phyloP scores from a whole-genome alignment of 305 asterid species.

The Rubia occidens region DNA sequence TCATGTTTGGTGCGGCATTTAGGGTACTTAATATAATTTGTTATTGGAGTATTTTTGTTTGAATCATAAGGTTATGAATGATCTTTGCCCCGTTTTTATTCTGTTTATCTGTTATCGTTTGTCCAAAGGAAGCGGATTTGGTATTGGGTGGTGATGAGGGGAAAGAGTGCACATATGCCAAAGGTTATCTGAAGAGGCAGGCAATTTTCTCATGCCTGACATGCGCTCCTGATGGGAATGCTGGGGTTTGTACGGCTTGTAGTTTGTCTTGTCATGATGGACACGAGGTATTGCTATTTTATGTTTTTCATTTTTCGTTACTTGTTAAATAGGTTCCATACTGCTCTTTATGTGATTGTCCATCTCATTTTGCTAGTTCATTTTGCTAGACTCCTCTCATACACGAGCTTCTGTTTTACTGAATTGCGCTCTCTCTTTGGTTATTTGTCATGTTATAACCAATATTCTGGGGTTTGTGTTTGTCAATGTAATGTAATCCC shows the following conservation, averaged over 20 bases:
- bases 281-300: slow-evolving; percentile 56
- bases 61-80: background rate
- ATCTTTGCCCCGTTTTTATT: background rate
- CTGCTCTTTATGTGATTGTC: background rate
- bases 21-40: background rate
- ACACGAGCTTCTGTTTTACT: background rate
- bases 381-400: background rate
- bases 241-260: slow-evolving; percentile 86
- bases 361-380: too few relatives aligned
- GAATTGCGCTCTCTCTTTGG: background rate
- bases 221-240: slow-evolving; percentile 73
- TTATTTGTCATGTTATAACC: background rate
- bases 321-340: background rate
- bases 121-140: slow-evolving; percentile 40
- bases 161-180: slow-evolving; percentile 79
- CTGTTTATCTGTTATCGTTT: background rate
- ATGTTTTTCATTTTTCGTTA: background rate
- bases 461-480: background rate
- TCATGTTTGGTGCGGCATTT: background rate
- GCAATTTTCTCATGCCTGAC: slow-evolving; percentile 81
- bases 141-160: slow-evolving; percentile 98
- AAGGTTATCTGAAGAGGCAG: slow-evolving; percentile 86
- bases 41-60: background rate
- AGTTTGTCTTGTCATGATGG: slow-evolving; percentile 91
- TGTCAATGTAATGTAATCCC: too few relatives aligned